A percentile compares a stretch with the other conserved stretches of the same genome.
Evolutionary conservation across 805 yeast genomes (phyloP).

Genomic region (Zygosaccharomyces kombuchaensis): DNA sequence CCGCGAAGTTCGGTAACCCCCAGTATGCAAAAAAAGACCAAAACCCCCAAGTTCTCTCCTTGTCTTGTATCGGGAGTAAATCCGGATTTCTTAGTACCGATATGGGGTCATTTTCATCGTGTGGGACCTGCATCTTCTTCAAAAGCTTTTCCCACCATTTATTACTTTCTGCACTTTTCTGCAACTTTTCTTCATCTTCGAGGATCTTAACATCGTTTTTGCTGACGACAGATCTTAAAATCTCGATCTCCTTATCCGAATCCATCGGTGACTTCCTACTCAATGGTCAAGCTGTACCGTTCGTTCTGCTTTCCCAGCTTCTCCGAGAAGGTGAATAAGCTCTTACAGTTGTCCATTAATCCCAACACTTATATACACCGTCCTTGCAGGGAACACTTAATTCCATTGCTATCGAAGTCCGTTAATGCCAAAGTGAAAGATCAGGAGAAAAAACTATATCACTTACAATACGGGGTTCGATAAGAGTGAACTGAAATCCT

Average conservation of each 20-base stretch:
- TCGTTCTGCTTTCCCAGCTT: too few relatives aligned
- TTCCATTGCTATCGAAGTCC: too few relatives aligned
- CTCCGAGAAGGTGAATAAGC: too few relatives aligned
- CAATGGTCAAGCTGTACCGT: too few relatives aligned
- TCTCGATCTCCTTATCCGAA: background rate
- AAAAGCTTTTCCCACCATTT: conserved; percentile 5
- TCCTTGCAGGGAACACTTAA: too few relatives aligned
- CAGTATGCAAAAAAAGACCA: conserved; percentile 37
- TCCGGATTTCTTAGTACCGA: conserved; percentile 37
- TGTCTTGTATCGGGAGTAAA: conserved; percentile 36
- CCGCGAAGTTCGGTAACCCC: conserved; percentile 37
- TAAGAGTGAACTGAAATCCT: background rate
- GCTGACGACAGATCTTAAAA: background rate
- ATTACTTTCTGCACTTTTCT: background rate
- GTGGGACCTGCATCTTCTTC: conserved; percentile 27
- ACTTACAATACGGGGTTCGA: background rate
- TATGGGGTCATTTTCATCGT: conserved; percentile 25
- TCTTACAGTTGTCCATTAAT: too few relatives aligned
- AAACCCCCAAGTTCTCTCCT: conserved; percentile 37
- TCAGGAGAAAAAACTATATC: too few relatives aligned
- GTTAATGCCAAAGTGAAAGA: too few relatives aligned
- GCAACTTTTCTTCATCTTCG: background rate
- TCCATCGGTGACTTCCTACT: background rate
- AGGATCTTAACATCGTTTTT: background rate
- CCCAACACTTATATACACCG: too few relatives aligned